Conservation (phyloP, 2,329 filamentous ascomycete species). For the Phoma sp. region DNA sequence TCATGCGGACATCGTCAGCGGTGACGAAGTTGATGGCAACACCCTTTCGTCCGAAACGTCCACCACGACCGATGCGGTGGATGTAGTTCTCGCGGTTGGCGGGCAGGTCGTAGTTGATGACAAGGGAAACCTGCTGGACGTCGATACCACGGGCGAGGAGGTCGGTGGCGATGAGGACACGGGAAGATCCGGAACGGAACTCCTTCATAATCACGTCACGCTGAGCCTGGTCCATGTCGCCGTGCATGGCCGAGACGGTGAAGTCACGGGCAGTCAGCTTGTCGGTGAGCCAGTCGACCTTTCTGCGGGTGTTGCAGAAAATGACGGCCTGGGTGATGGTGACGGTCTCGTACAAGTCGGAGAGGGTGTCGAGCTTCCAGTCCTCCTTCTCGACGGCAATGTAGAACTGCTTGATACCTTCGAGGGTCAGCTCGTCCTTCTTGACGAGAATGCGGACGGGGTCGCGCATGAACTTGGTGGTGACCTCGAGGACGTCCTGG, state of each 20-base stretch:
- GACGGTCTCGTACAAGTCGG: conserved; percentile 98
- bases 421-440: conserved; percentile 98
- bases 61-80: conserved; percentile 98
- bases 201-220: conserved; percentile 99
- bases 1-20: conserved; percentile 98
- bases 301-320: conserved; percentile 99
- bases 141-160: conserved; percentile 99
- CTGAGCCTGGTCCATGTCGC: conserved; percentile 97
- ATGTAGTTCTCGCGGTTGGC: conserved; percentile 99
- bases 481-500: conserved; percentile 98
- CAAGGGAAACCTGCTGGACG: conserved; percentile 98
- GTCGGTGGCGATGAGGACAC: conserved; percentile 98
- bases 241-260: conserved; percentile 99
- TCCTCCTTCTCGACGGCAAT: conserved; percentile 99
- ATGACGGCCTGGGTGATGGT: conserved; percentile 99
- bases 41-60: conserved; percentile 99
- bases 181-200: conserved; percentile 97
- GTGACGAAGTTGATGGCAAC: conserved; percentile 99
- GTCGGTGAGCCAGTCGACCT: conserved; percentile 99
- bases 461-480: conserved; percentile 99
- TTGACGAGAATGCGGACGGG: conserved; percentile 99
- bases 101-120: conserved; percentile 99
- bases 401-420: conserved; percentile 99
- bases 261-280: conserved; percentile 99
- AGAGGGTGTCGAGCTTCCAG: conserved; percentile 99